phyloP scores from a whole-genome alignment of 2,329 filamentous ascomycete genomes.

The Penicillium olsonii region DNA sequence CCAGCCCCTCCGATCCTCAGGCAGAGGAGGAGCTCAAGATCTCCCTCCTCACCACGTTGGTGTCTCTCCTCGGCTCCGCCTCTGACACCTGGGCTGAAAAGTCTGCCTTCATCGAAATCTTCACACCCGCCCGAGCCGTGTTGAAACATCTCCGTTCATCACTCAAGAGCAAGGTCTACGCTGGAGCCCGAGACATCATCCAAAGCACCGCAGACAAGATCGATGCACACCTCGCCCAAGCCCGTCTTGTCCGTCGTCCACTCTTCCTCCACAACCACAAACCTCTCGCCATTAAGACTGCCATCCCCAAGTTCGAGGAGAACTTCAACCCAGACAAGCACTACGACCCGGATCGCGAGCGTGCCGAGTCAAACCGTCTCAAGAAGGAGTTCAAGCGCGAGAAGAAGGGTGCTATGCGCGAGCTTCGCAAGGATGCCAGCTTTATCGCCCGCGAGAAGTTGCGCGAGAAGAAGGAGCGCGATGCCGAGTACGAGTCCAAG shows the following conservation, averaged over 20 bases:
- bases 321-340: slow-evolving; percentile 91
- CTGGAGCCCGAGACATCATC: slow-evolving; percentile 30
- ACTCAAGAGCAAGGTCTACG: slow-evolving; percentile 55
- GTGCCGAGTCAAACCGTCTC: slow-evolving; percentile 80
- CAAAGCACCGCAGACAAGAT: slow-evolving; percentile 36
- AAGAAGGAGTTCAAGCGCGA: slow-evolving; percentile 92
- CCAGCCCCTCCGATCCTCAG: slow-evolving; percentile 16
- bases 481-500: slow-evolving; percentile 94
- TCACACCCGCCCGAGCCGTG: slow-evolving; percentile 63
- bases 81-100: slow-evolving; percentile 74
- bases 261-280: slow-evolving; percentile 87
- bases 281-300: slow-evolving; percentile 82
- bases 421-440: slow-evolving; percentile 90
- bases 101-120: slow-evolving; percentile 75
- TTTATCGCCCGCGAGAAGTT: slow-evolving; percentile 92
- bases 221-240: slow-evolving; percentile 54
- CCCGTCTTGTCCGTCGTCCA: slow-evolving; percentile 70
- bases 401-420: slow-evolving; percentile 89
- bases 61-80: slow-evolving; percentile 67
- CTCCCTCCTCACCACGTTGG: slow-evolving; percentile 62
- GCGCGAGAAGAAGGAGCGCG: slow-evolving; percentile 87
- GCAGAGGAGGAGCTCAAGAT: slow-evolving; percentile 53
- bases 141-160: slow-evolving; percentile 62
- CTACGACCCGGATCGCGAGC: slow-evolving; percentile 93
- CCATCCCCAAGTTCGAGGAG: slow-evolving; percentile 94